phyloP scores from a whole-genome alignment of 2,329 filamentous ascomycete genomes.

The Talaromyces sp. region DNA sequence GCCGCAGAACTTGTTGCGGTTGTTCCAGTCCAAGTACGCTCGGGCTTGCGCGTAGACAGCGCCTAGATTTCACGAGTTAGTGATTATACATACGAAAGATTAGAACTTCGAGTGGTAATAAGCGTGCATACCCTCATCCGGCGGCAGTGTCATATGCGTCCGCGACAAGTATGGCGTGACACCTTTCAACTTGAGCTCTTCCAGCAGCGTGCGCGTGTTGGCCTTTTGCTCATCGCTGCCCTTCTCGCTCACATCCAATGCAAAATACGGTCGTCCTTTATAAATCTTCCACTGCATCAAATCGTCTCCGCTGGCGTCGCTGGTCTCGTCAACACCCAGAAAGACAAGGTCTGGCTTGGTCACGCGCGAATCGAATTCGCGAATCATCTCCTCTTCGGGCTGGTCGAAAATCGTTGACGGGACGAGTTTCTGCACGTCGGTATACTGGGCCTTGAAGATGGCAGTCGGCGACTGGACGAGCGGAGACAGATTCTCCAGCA shows the following conservation, averaged over 20 bases:
- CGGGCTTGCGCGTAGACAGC: conserved; percentile 87
- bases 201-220: conserved; percentile 53
- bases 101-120: neutral
- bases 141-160: conserved; percentile 54
- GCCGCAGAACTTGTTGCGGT: conserved; percentile 83
- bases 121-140: conserved; percentile 51
- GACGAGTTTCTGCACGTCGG: conserved; percentile 65
- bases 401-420: conserved; percentile 64
- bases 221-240: conserved; percentile 54
- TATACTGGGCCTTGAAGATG: conserved; percentile 62
- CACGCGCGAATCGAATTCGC: conserved; percentile 65
- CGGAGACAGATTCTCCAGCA: conserved; percentile 73
- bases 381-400: conserved; percentile 66
- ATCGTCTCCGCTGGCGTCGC: conserved; percentile 33
- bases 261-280: conserved; percentile 77
- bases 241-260: conserved; percentile 76
- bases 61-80: conserved; percentile 45
- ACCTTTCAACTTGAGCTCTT: conserved; percentile 55
- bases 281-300: conserved; percentile 52
- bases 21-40: conserved; percentile 89
- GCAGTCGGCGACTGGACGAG: conserved; percentile 56
- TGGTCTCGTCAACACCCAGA: conserved; percentile 68
- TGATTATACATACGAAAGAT: neutral
- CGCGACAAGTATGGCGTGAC: conserved; percentile 62
- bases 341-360: conserved; percentile 71